A percentile compares a stretch with the other conserved stretches of the same genome.
Evolutionary conservation across 345 rosid species (phyloP).

Genomic region (Citrus medica): DNA sequence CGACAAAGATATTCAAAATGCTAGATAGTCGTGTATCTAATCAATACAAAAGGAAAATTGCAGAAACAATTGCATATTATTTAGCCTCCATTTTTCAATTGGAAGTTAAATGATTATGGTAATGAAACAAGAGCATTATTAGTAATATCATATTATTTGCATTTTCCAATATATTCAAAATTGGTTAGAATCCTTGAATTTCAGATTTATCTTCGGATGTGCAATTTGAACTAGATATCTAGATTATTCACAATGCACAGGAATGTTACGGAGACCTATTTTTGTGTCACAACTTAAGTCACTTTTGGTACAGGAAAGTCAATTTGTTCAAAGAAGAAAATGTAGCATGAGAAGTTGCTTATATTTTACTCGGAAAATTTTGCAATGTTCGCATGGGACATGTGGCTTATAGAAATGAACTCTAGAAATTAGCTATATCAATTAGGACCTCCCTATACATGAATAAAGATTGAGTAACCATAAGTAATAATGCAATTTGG

Average conservation of each 20-base stretch:
- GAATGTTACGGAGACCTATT: background rate
- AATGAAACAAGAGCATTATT: background rate
- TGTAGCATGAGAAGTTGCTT: background rate
- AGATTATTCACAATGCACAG: background rate
- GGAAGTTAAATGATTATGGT: background rate
- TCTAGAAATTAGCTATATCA: background rate
- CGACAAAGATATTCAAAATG: constrained; percentile 1
- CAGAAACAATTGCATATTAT: background rate
- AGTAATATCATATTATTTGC: background rate
- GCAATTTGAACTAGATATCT: background rate
- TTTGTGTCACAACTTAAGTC: background rate
- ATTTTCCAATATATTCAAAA: background rate
- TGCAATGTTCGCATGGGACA: background rate
- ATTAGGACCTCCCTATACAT: background rate
- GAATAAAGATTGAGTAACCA: background rate
- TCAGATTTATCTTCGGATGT: background rate
- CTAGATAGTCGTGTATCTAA: background rate
- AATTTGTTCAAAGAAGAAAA: background rate
- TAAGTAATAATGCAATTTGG: background rate
- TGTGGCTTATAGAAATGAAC: background rate
- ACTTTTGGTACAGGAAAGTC: background rate
- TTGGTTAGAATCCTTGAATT: background rate
- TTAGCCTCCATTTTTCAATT: background rate
- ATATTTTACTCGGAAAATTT: background rate
- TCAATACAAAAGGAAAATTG: background rate